phyloP scores from a whole-genome alignment of 2,329 filamentous ascomycete genomes.

The Simplicillium aogashimaense region DNA sequence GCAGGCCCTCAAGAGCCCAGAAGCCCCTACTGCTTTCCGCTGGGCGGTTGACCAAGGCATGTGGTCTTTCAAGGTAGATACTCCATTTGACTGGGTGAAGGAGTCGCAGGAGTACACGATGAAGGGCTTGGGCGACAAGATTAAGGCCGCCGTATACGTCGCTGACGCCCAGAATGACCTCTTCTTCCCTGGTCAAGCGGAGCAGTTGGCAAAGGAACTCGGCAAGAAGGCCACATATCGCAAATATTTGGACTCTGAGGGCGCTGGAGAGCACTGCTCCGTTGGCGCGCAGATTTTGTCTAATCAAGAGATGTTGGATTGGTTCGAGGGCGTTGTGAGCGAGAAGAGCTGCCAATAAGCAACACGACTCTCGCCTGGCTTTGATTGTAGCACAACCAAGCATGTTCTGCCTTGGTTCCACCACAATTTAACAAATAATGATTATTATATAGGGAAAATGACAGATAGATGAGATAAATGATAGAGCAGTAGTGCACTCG shows the following conservation, averaged over 20 bases:
- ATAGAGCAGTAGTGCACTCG: too few species aligned
- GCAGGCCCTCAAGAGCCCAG: not conserved
- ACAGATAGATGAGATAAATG: too few species aligned
- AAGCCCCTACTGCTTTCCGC: conserved; percentile 7
- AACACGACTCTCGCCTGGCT: too few species aligned
- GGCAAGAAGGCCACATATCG: not conserved
- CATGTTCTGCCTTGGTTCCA: too few species aligned
- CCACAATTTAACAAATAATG: too few species aligned
- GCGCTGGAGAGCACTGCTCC: conserved; percentile 6
- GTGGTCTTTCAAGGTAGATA: conserved; percentile 15
- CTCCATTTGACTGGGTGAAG: conserved; percentile 12
- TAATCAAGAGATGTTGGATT: conserved; percentile 5
- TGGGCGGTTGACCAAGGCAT: conserved; percentile 16
- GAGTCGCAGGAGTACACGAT: conserved; percentile 9
- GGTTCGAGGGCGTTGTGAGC: conserved; percentile 3
- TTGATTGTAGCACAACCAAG: too few species aligned
- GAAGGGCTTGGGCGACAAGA: conserved; percentile 8
- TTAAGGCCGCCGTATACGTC: conserved; percentile 13
- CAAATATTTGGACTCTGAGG: conserved; percentile 1
- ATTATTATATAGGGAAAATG: too few species aligned
- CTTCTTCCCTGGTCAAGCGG: conserved; percentile 8
- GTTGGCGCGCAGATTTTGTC: conserved; percentile 3
- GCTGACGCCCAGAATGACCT: conserved; percentile 12
- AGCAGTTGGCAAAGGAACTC: not conserved
- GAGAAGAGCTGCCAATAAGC: too few species aligned